Base-by-base conservation (phyloP, 2,329 filamentous ascomycete species). In the Sporothrix euskadiensis region DNA sequence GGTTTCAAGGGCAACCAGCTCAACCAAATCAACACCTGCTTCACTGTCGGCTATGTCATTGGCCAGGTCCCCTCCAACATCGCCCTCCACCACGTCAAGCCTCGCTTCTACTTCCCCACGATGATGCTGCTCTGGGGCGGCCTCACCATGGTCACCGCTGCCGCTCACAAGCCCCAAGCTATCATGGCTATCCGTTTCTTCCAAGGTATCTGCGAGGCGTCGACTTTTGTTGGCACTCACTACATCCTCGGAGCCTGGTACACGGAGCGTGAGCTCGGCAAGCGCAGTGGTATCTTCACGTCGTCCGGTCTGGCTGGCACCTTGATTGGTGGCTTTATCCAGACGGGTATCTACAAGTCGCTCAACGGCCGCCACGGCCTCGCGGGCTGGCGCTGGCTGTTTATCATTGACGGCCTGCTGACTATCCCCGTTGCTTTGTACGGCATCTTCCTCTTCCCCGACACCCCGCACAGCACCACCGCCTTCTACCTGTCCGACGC, bases 41-140 rank as follows among this genome's bases (percentile, higher is more conserved):
- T 85, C 77, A 84, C 83, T 5, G 78, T 84, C 52, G 83, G 81
- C 12, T 84, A 85, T 69, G 80, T 85, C 35, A 77, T 90, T 4
- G 89, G 89, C 0, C 88, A 91, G 78, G 82, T 91, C 19, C 88
- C 88, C 0, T 87, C 85, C 71, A 90, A 90, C 77, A 79, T 91
- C 9, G 88, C 88, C 2, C 83, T 92, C 2, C 87, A 91, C 79
- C 89, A 90, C 76, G 78, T 92, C 74, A 85, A 85, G 69, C 90
- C 89, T 1, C 84, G 89, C n/a, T 83, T 88, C 75, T 91, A 88
- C 82, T 90, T 90, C 77, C 89, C 89, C 0, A 77, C 83, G 39
- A 90, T 89, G 85, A 90, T 90, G 86, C 73, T 90, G 26, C 78
- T 88, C 73, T 92, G 90, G 90, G 89, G 87, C 1, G 82, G 84